Conservation (phyloP, 2,329 filamentous ascomycete species). For the Pestalotiopsis sp. region DNA sequence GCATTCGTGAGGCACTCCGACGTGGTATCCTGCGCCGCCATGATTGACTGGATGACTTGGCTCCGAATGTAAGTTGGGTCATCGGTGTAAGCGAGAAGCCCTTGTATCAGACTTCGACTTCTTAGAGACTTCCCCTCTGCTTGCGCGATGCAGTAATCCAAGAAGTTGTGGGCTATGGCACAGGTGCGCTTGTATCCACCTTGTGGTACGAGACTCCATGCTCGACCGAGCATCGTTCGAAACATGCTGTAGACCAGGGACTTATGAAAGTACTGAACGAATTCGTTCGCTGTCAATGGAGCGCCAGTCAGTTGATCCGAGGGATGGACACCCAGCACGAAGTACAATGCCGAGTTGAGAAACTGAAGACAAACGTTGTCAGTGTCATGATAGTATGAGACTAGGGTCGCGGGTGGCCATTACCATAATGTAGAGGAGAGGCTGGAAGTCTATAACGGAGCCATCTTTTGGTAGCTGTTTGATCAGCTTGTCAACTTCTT, state of each 20-base stretch:
- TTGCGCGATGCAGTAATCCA: constrained; percentile 15
- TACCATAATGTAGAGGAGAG: constrained; percentile 19
- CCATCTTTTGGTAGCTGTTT: constrained; percentile 13
- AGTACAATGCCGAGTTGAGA: constrained; percentile 14
- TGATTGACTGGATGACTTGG: constrained; percentile 17
- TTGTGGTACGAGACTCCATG: constrained; percentile 14
- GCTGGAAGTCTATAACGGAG: constrained; percentile 15
- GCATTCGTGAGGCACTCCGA: constrained; percentile 15
- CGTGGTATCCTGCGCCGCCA: constrained; percentile 19
- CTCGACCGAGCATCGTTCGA: constrained; percentile 12
- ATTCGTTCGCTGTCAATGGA: constrained; percentile 11
- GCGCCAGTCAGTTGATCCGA: background rate
- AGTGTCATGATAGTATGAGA: background rate
- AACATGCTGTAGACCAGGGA: constrained; percentile 16
- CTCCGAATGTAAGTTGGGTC: constrained; percentile 13
- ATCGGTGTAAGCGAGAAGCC: constrained; percentile 9
- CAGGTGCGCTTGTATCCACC: constrained; percentile 4
- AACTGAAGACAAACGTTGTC: constrained; percentile 5
- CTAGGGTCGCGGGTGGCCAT: background rate
- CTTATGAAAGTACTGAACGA: constrained; percentile 14
- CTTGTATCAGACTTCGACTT: constrained; percentile 10
- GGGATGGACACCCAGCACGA: constrained; percentile 13
- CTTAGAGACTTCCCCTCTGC: background rate
- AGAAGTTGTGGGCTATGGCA: constrained; percentile 10
- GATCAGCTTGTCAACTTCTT: constrained; percentile 12